Evolutionary conservation across 2,329 filamentous ascomycete genomes (phyloP), one percentile per base, ranked within the genome.

Genomic region (Neofusicoccum cordaticola): DNA sequence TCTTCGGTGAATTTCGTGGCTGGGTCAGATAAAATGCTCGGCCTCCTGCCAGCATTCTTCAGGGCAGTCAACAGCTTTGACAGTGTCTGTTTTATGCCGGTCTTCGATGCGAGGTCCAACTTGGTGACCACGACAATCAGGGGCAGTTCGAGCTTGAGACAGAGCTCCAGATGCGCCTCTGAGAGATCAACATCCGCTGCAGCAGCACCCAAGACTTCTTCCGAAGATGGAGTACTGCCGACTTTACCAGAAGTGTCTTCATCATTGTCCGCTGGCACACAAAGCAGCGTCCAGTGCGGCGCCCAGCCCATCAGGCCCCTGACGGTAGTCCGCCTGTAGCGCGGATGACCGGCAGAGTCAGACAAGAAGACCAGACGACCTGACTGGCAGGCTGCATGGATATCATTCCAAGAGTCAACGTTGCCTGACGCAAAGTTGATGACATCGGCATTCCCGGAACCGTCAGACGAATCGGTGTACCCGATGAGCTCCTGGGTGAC

Each of bases 221-320:
- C 81, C 9, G 82, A 77, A 1, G 81, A 80, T 17, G 83, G 78
- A 0, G 83, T 84, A 64, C 81, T 80, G 6, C 79, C 80, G 34
- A 71, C 70, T 66, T 73, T 77, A 3, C 75, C 73, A n/a, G 73
- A 69, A 47, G 75, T 71, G 53, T 79, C 76, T 51, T 89, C 86
- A 11, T 84, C 82, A 68, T 90, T 90, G 71, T 95, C 90, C 41
- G 92, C 92, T 52, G 92, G 88, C 67, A 98, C 87, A 69, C 96
- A 97, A 2, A 98, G 83, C 22, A 97, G 77, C 1, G 91, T 93
- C 89, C 95, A 99, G 74, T 98, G 93, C 8, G 95, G 95, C 42
- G 91, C 91, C 93, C 95, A 98, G 51, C 93, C 95, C 68, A 99
- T 85, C n/a, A 99, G 82, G 0, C 93, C 93, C 66, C 94, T 87